Percentiles rank a stretch among this genome's conserved stretches.
Evolutionary conservation across 805 yeast species (phyloP).

Genomic region (Komagataella phaffii): DNA sequence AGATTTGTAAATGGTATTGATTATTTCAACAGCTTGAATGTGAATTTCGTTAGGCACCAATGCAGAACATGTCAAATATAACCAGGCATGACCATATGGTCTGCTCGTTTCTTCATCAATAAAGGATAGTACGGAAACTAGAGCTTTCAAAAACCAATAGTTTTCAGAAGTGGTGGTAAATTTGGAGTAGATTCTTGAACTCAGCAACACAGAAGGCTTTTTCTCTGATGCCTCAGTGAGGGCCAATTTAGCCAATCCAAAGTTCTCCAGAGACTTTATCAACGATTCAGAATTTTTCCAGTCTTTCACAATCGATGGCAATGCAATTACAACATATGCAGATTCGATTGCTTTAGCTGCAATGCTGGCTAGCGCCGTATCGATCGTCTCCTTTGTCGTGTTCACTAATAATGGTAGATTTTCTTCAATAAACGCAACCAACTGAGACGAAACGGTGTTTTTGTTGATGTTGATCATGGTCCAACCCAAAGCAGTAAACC

Average conservation of each 20-base stretch:
- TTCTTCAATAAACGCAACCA: constrained; percentile 7
- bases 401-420: constrained; percentile 13
- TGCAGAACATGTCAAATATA: constrained; percentile 31
- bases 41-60: constrained; percentile 9
- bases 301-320: constrained; percentile 10
- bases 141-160: constrained; percentile 37
- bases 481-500: constrained; percentile 45
- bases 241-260: constrained; percentile 19
- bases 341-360: constrained; percentile 37
- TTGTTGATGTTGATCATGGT: constrained; percentile 8
- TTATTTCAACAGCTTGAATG: background rate
- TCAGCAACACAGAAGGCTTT: constrained; percentile 34
- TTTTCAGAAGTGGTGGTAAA: constrained; percentile 29
- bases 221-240: constrained; percentile 20
- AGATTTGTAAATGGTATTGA: background rate
- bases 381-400: constrained; percentile 28
- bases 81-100: constrained; percentile 29
- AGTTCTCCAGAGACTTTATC: constrained; percentile 9
- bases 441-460: constrained; percentile 2
- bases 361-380: constrained; percentile 40
- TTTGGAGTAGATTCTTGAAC: constrained; percentile 36
- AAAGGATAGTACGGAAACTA: constrained; percentile 10
- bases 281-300: constrained; percentile 3
- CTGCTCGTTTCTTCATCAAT: constrained; percentile 6
- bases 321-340: constrained; percentile 33